Evolutionary conservation across 805 yeast genomes (phyloP).

Genomic region (Yarrowia sp.): DNA sequence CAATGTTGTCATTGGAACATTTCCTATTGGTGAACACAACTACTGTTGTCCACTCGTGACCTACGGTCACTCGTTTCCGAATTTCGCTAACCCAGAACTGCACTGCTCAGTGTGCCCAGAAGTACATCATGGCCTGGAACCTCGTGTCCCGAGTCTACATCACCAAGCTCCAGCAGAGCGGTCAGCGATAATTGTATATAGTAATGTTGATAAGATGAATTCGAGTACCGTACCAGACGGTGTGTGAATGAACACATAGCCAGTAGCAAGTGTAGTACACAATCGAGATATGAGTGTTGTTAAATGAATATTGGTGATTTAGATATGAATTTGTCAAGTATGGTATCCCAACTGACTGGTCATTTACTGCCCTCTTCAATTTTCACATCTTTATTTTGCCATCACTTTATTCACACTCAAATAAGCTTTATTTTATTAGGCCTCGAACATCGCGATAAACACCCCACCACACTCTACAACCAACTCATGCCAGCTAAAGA

Average conservation of each 20-base stretch:
- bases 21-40: background rate
- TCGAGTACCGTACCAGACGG: too few relatives aligned
- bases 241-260: too few relatives aligned
- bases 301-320: too few relatives aligned
- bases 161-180: constrained; percentile 60
- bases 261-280: too few relatives aligned
- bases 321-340: too few relatives aligned
- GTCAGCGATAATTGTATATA: constrained; percentile 25
- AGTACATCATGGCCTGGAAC: constrained; percentile 91
- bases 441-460: background rate
- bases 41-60: background rate
- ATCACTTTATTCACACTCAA: background rate
- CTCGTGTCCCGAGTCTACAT: constrained; percentile 74
- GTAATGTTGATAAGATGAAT: background rate
- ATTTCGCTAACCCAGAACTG: constrained; percentile 44
- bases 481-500: background rate
- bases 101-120: constrained; percentile 73
- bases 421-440: background rate
- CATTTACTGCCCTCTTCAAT: too few relatives aligned
- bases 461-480: background rate
- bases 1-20: background rate
- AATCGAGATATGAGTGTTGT: too few relatives aligned
- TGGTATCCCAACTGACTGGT: too few relatives aligned
- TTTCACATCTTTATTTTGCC: too few relatives aligned
- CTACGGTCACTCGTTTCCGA: background rate